phyloP scores from a whole-genome alignment of 2,329 filamentous ascomycete genomes.

The Neurospora sp. region DNA sequence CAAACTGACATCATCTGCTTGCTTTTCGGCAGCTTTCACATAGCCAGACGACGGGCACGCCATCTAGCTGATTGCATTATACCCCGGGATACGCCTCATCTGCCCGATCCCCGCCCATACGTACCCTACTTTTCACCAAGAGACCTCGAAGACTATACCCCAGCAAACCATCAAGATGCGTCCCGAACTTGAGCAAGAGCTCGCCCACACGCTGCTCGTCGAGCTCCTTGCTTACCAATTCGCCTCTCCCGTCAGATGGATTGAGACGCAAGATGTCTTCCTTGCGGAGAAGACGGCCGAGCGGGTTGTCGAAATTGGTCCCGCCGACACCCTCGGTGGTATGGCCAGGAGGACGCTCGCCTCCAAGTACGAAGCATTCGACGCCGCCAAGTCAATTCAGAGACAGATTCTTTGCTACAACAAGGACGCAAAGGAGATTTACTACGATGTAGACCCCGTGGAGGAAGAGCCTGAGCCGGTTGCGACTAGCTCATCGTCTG shows the following conservation, averaged over 20 bases:
- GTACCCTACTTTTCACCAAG: not conserved
- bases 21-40: not conserved
- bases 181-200: slow-evolving; percentile 98
- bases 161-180: slow-evolving; percentile 55
- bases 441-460: slow-evolving; percentile 94
- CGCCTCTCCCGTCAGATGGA: slow-evolving; percentile 97
- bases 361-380: slow-evolving; percentile 97
- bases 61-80: not conserved
- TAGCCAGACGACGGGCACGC: not conserved
- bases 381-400: slow-evolving; percentile 92
- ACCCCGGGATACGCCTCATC: not conserved
- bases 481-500: slow-evolving; percentile 26
- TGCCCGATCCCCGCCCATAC: not conserved
- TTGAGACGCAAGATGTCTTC: slow-evolving; percentile 99
- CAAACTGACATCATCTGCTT: not conserved
- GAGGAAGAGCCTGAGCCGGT: slow-evolving; percentile 72
- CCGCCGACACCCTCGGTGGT: slow-evolving; percentile 89
- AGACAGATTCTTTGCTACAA: slow-evolving; percentile 98
- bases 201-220: slow-evolving; percentile 94
- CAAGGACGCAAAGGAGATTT: slow-evolving; percentile 98
- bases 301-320: slow-evolving; percentile 94
- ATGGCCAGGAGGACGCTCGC: slow-evolving; percentile 96
- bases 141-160: slow-evolving; percentile 1
- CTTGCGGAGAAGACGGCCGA: slow-evolving; percentile 92
- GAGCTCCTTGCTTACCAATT: slow-evolving; percentile 99